phyloP scores from a whole-genome alignment of 352 stramenopile genomes.

The Aphanomyces invadans region DNA sequence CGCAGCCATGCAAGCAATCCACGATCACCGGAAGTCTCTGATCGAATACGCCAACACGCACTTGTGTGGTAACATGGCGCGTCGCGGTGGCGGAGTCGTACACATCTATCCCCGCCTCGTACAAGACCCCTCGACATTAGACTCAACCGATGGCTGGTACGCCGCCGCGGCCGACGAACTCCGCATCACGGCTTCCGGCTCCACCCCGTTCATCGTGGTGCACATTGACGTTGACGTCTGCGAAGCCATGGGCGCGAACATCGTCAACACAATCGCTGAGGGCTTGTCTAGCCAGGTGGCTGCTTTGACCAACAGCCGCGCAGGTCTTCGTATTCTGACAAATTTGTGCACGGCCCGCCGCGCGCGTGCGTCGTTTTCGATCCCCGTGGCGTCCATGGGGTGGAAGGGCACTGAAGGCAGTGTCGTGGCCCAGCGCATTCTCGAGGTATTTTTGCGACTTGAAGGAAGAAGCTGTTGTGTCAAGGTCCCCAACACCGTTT shows the following conservation, averaged over 20 bases:
- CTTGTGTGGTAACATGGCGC: constrained; percentile 80
- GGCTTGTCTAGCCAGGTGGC: constrained; percentile 66
- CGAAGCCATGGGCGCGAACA: constrained; percentile 85
- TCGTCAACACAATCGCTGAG: constrained; percentile 83
- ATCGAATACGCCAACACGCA: constrained; percentile 65
- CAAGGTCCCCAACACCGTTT: background rate
- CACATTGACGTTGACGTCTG: constrained; percentile 84
- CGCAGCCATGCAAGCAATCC: constrained; percentile 44
- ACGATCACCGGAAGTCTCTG: constrained; percentile 43
- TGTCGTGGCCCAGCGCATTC: constrained; percentile 61
- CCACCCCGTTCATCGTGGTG: constrained; percentile 56
- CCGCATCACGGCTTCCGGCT: constrained; percentile 34
- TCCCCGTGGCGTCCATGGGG: constrained; percentile 61
- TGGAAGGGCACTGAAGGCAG: constrained; percentile 75
- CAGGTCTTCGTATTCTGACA: constrained; percentile 80
- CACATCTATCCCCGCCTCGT: constrained; percentile 79
- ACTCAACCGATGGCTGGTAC: constrained; percentile 43
- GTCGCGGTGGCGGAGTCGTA: constrained; percentile 64
- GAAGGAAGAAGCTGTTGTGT: background rate
- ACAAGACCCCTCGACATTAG: constrained; percentile 34
- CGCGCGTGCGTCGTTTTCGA: constrained; percentile 56
- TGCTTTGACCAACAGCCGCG: constrained; percentile 48
- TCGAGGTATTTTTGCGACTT: constrained; percentile 36
- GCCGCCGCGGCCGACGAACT: constrained; percentile 47
- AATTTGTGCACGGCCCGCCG: constrained; percentile 83